Percentiles rank a stretch among this genome's conserved stretches.
Conservation (phyloP, 2,329 filamentous ascomycete species). For the Fusarium compactum region DNA sequence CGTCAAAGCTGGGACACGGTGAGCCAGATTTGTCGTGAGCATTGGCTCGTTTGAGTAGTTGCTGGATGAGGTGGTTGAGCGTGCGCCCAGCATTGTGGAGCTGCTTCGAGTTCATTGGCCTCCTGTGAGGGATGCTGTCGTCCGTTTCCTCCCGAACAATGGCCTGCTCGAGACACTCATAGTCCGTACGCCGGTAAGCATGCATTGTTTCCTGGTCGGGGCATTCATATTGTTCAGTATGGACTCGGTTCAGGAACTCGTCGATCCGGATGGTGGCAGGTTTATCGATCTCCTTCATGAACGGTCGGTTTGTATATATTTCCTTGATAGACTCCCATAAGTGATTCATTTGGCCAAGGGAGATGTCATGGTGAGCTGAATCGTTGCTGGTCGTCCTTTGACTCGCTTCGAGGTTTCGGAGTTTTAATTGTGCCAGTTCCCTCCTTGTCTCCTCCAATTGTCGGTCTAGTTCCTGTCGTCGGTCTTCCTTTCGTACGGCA, state of each 20-base stretch:
- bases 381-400: conserved; percentile 26
- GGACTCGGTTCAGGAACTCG: conserved; percentile 46
- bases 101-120: conserved; percentile 44
- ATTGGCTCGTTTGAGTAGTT: conserved; percentile 49
- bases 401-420: conserved; percentile 44
- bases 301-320: conserved; percentile 50
- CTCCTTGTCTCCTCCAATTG: conserved; percentile 68
- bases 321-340: conserved; percentile 51
- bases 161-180: conserved; percentile 48
- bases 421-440: conserved; percentile 57
- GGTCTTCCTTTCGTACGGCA: conserved; percentile 67
- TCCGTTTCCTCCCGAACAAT: conserved; percentile 49
- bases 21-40: conserved; percentile 37
- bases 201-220: conserved; percentile 40
- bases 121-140: conserved; percentile 32
- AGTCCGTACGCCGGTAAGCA: conserved; percentile 44
- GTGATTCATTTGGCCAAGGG: conserved; percentile 48
- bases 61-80: conserved; percentile 47
- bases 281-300: conserved; percentile 53
- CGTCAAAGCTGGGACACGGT: conserved; percentile 47
- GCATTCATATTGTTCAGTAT: conserved; percentile 48
- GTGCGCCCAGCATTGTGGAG: conserved; percentile 46
- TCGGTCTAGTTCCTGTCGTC: conserved; percentile 70
- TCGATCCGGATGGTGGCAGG: conserved; percentile 48
- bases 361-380: conserved; percentile 33